phyloP scores from a whole-genome alignment of 2,329 filamentous ascomycete species.

The Gnomoniopsis smithogilvyi region DNA sequence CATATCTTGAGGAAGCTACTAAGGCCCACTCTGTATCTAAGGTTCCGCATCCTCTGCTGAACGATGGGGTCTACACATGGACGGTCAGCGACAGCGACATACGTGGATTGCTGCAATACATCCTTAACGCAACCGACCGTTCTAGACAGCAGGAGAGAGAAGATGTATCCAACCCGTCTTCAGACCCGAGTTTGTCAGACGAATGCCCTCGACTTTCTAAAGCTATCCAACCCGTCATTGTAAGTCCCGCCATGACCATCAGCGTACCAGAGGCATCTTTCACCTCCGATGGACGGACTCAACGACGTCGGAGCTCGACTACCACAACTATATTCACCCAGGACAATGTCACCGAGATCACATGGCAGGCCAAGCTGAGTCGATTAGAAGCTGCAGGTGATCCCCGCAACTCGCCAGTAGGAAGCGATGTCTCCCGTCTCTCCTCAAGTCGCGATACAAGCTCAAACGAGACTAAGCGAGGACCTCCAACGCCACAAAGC shows the following conservation, averaged over 20 bases:
- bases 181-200: neutral
- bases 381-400: neutral
- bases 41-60: neutral
- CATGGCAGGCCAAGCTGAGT: conserved; percentile 1
- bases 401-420: neutral
- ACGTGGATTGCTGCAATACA: neutral
- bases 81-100: conserved; percentile 2
- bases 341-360: conserved; percentile 10
- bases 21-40: neutral
- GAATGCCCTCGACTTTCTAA: neutral
- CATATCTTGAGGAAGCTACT: neutral
- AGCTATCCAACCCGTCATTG: neutral
- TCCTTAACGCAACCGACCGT: neutral
- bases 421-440: neutral
- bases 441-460: neutral
- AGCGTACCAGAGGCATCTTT: neutral
- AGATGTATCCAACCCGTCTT: neutral
- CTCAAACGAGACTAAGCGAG: neutral
- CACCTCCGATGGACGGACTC: neutral
- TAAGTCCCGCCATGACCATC: conserved; percentile 6
- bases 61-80: neutral
- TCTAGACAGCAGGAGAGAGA: neutral
- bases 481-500: neutral
- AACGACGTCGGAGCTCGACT: neutral
- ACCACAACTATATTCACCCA: conserved; percentile 4